phyloP scores from a whole-genome alignment of 305 asterid species.

The Fraxinus floribunda region DNA sequence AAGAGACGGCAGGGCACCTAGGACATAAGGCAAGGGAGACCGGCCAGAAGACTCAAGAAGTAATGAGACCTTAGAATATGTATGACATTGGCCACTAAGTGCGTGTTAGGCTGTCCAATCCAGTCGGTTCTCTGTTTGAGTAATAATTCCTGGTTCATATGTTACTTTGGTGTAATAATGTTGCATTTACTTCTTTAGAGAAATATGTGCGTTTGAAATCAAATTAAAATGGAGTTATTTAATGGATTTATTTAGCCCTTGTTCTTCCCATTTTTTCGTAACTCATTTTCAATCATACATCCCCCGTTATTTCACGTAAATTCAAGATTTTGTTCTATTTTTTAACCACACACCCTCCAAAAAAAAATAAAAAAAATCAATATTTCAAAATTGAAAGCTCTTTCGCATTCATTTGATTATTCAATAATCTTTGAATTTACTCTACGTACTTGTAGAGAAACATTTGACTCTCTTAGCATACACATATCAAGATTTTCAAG shows the following conservation, averaged over 20 bases:
- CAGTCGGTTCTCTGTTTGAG: background rate
- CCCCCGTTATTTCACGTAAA: too few relatives aligned
- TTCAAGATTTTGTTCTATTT: too few relatives aligned
- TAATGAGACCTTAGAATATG: background rate
- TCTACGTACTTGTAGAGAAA: too few relatives aligned
- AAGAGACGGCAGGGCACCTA: conserved; percentile 26
- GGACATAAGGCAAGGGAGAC: conserved; percentile 28
- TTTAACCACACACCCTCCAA: too few relatives aligned
- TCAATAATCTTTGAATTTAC: too few relatives aligned
- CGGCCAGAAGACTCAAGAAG: conserved; percentile 33
- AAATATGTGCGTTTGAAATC: background rate
- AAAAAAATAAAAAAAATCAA: too few relatives aligned
- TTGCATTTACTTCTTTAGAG: background rate
- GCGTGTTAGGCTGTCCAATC: background rate
- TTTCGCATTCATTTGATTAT: too few relatives aligned
- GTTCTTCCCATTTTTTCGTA: too few relatives aligned
- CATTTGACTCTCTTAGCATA: too few relatives aligned
- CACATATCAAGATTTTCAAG: background rate
- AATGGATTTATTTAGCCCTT: background rate
- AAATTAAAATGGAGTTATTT: background rate
- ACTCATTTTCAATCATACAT: too few relatives aligned
- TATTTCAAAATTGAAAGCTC: too few relatives aligned
- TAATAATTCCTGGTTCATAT: background rate
- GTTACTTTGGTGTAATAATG: background rate
- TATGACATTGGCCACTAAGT: too few relatives aligned